A percentile compares a stretch with the other conserved stretches of the same genome.
Evolutionary conservation across 1,139 yeast genomes (phyloP).

Genomic region (Kluyveromyces marxianus): DNA sequence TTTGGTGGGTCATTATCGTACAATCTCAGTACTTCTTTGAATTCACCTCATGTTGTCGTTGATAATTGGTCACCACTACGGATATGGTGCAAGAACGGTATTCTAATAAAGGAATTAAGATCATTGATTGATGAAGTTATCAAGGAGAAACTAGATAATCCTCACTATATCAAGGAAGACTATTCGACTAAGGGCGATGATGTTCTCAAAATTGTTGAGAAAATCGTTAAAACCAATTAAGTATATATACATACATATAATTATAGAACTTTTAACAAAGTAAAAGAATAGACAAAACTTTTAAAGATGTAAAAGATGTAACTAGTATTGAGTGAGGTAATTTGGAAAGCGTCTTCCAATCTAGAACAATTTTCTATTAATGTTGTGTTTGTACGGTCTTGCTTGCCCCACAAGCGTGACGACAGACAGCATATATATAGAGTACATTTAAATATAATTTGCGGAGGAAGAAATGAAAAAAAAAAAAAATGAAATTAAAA

Average conservation of each 20-base stretch:
- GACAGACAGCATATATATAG: no score
- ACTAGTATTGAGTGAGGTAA: no score
- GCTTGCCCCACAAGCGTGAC: no score
- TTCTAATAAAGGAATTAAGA: slow-evolving; percentile 65
- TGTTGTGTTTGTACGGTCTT: no score
- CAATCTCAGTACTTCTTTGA: slow-evolving; percentile 44
- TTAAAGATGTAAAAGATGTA: no score
- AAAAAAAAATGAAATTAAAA: neutral
- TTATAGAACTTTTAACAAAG: neutral
- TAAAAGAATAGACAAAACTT: neutral
- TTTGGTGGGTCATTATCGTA: slow-evolving; percentile 75
- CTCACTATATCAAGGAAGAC: slow-evolving; percentile 21
- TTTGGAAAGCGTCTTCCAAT: no score
- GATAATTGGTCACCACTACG: slow-evolving; percentile 78
- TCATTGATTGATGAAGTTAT: slow-evolving; percentile 59
- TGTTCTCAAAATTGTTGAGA: slow-evolving; percentile 7
- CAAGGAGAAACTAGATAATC: slow-evolving; percentile 45
- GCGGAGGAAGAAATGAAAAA: no score
- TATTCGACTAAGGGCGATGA: slow-evolving; percentile 9
- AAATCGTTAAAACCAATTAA: slow-evolving; percentile 2
- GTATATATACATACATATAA: neutral
- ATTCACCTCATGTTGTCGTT: slow-evolving; percentile 58
- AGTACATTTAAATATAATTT: no score
- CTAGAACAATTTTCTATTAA: no score
- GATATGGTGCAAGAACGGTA: slow-evolving; percentile 94